A percentile compares a stretch with the other conserved stretches of the same genome.
Evolutionary conservation across 768 basidiomycete genomes (phyloP).

Genomic region (Naganishia kalamii): DNA sequence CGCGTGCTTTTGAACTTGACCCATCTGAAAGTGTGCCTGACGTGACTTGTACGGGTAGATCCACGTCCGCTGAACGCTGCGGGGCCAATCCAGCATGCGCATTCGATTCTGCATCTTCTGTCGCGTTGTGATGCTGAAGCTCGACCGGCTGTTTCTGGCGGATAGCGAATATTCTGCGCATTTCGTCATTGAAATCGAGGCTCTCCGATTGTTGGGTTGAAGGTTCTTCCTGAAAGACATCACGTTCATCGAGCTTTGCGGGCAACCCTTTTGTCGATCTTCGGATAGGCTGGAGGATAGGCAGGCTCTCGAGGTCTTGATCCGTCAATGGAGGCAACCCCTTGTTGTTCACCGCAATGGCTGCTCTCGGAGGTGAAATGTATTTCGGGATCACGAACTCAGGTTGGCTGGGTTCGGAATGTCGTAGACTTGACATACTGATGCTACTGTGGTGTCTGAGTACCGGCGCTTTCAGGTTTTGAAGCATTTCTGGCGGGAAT

Average conservation of each 20-base stretch:
- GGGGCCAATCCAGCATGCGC: too few species aligned
- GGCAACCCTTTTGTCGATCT: not conserved
- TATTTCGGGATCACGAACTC: not conserved
- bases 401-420: not conserved
- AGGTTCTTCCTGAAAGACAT: not conserved
- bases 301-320: not conserved
- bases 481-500: not conserved
- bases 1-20: too few species aligned
- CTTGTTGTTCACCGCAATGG: not conserved
- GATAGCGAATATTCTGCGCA: not conserved
- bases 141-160: too few species aligned
- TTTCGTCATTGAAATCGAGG: not conserved
- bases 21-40: too few species aligned
- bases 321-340: not conserved
- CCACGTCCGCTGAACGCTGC: too few species aligned
- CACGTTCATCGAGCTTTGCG: not conserved
- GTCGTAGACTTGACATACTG: not conserved
- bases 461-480: not conserved
- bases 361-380: not conserved
- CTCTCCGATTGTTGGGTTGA: not conserved
- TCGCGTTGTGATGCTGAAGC: too few species aligned
- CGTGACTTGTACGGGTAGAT: too few species aligned
- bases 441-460: not conserved
- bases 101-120: too few species aligned
- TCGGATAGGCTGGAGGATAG: not conserved